These are phyloP conservation scores for Cunninghamia lanceolata DNA, from an alignment of 75 land plant genomes.

Conservation along the genomic window DNA sequence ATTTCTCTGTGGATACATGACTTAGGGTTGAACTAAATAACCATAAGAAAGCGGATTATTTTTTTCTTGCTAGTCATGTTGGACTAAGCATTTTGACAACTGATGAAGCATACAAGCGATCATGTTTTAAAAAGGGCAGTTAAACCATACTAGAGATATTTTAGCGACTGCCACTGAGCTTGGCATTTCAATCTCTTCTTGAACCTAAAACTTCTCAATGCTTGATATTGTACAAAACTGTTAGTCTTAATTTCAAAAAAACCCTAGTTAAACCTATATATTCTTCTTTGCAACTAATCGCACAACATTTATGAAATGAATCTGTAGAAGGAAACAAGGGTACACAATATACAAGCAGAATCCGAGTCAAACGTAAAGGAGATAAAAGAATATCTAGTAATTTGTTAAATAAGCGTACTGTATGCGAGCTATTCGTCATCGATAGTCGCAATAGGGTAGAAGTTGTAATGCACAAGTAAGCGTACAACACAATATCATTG, in stretches of 20 bases:
- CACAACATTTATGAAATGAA: not conserved
- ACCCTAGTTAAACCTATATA: not conserved
- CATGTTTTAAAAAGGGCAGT: too few relatives aligned
- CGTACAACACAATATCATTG: not conserved
- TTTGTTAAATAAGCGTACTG: not conserved
- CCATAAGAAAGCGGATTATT: too few relatives aligned
- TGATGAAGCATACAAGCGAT: too few relatives aligned
- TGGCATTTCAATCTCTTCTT: not conserved
- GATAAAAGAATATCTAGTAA: not conserved
- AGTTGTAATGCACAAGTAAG: not conserved
- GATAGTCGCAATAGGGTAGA: not conserved
- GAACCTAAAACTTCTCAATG: not conserved
- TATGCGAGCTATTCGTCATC: not conserved
- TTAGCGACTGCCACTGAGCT: too few relatives aligned
- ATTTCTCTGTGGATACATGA: not conserved
- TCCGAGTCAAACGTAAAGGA: not conserved
- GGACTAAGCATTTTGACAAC: too few relatives aligned
- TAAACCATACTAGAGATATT: too few relatives aligned
- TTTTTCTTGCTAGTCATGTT: too few relatives aligned
- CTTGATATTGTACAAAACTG: not conserved
- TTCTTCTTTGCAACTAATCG: not conserved
- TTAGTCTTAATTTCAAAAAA: too few relatives aligned
- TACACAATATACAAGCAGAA: not conserved
- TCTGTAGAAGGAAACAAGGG: not conserved
- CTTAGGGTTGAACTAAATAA: too few relatives aligned